Evolutionary conservation across 495 filamentous ascomycete genomes (phyloP), one percentile per base, ranked within the genome.

Genomic region (Penicillium chermesinum): DNA sequence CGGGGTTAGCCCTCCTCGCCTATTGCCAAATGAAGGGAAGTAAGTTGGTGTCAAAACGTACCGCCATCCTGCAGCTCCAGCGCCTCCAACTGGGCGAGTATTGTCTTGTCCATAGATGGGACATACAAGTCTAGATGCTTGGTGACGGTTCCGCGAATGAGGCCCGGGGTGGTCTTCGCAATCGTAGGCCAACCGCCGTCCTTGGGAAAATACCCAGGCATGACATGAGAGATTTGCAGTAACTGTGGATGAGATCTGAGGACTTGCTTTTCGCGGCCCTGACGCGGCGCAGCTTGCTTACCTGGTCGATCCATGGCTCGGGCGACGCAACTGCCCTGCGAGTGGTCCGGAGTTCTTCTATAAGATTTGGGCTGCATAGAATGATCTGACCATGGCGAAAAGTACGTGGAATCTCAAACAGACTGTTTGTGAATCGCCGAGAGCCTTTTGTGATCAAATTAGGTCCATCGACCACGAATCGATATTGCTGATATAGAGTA

Each of bases 231-330:
- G 16, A 62, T 55, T 18, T 62, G 59, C 0, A 62, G 48, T n/a
- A 62, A 38, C 52, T 59, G 32, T 27, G 35, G 7, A 48, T 12
- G 15, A n/a, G n/a, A n/a, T n/a, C n/a, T n/a, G n/a, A n/a, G n/a
- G 35, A 37, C 14, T 17, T 7, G 25, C 25, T 30, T 33, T 7
- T 33, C 30, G 30, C n/a, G n/a, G n/a, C n/a, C n/a, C n/a, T n/a
- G n/a, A n/a, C n/a, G n/a, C n/a, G n/a, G n/a, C n/a, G n/a, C n/a
- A n/a, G n/a, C n/a, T n/a, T n/a, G n/a, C 47, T 20, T 30, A 59
- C 57, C 53, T 62, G 59, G 19, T 62, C 59, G 48, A 62, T 58
- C 59, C 59, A 62, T 33, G 59, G 59, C 38, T 62, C 59, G 0
- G 59, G 55, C 1, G 59, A 62, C 8, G 43, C 50, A 14, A 54